A percentile compares a stretch with the other conserved stretches of the same genome.
Conservation (phyloP, 805 yeast species). For the Zygotorulaspora danielsina region DNA sequence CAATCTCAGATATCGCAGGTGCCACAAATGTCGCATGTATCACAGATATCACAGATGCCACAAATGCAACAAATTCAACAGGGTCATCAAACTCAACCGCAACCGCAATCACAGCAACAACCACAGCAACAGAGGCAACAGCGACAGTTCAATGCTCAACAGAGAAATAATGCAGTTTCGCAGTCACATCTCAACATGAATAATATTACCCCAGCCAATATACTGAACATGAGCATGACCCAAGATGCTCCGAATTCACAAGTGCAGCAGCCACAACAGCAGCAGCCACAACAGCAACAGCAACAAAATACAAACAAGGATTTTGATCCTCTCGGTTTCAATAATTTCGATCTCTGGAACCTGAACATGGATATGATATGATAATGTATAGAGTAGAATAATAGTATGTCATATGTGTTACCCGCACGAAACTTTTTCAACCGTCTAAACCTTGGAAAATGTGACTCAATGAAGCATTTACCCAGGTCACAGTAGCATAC, state of each 20-base stretch:
- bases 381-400: slow-evolving; percentile 3
- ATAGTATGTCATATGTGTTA: neutral
- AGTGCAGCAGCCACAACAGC: slow-evolving; percentile 5
- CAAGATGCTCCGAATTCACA: slow-evolving; percentile 12
- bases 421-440: neutral
- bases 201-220: slow-evolving; percentile 23
- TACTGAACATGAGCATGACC: slow-evolving; percentile 20
- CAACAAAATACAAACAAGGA: slow-evolving; percentile 7
- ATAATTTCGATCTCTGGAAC: slow-evolving; percentile 29
- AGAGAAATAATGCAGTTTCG: slow-evolving; percentile 8
- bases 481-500: no score
- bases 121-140: slow-evolving; percentile 10
- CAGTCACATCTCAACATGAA: slow-evolving; percentile 16
- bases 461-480: neutral
- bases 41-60: no score
- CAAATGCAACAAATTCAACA: slow-evolving; percentile 1
- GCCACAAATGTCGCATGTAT: slow-evolving; percentile 6
- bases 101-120: slow-evolving; percentile 8
- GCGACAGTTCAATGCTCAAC: slow-evolving; percentile 9
- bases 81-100: neutral
- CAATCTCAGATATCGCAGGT: slow-evolving; percentile 8
- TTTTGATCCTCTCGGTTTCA: slow-evolving; percentile 26
- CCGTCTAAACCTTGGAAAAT: neutral
- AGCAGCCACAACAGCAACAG: slow-evolving; percentile 5
- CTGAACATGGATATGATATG: slow-evolving; percentile 33